Evolutionary conservation across 345 rosid genomes (phyloP), one percentile per base, ranked within the genome.

Genomic region (Erysimum cheiranthoides): DNA sequence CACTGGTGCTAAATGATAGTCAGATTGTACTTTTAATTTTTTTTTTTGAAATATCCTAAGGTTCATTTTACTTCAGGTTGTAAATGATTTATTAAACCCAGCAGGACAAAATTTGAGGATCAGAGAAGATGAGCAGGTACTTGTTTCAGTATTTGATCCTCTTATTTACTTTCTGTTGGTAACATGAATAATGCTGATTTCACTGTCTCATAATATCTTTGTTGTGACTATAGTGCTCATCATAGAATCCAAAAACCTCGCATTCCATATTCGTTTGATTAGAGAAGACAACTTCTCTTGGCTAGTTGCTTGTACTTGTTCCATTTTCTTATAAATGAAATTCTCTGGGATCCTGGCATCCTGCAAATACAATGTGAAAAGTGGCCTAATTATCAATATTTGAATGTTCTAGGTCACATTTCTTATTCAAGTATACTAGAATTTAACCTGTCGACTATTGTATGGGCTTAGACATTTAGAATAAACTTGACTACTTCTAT

Each of bases 111-210:
- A 92, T 81, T 83, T 95, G 74, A 89, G 97, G 82, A 89, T 95
- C 64, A 89, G 99, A 90, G 99, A 95, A 85, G 99, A 95, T 59
- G 85, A 92, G 75, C 97, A 92, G 97, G 99, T 92, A 75, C 75
- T 73, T 64, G 34, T 58, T 72, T 68, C 60, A 42, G 21, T 49
- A 32, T 63, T 38, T 58, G 40, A 70, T 68, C 63, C 70, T 68
- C 50, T 56, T 75, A 7, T 58, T 51, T 30, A 14, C 52, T 25
- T 47, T 59, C 21, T 77, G 43, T 36, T 66, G 57, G 53, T 42
- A 34, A 53, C 58, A 43, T 52, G 50, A 70, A 39, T 68, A 68
- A 6, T 58, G n/a, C 53, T 31, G 63, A 61, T 63, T 43, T 39
- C 65, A 34, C 49, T 50, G 45, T 50, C 39, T 75, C 57, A n/a